Conservation (phyloP, 2,329 filamentous ascomycete genomes). For the Plectosphaerella cucumerina region DNA sequence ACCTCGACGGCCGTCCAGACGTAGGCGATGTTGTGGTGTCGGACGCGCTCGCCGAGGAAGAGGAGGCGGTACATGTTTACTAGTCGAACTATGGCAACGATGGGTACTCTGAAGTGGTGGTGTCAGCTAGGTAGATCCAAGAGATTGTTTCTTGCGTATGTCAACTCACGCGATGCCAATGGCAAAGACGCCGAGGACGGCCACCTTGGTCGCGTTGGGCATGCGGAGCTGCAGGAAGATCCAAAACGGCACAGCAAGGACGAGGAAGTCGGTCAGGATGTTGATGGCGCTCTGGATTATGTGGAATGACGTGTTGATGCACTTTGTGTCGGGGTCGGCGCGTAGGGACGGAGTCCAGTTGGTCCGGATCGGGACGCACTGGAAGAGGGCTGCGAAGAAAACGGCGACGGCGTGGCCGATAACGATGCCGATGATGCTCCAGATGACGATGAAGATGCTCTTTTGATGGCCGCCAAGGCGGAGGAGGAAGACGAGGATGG, state of each 20-base stretch:
- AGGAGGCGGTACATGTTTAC: constrained; percentile 21
- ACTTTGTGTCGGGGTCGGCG: not conserved
- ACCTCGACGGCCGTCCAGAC: constrained; percentile 20
- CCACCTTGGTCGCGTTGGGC: constrained; percentile 28
- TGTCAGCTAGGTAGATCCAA: too few relatives aligned
- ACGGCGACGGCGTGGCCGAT: constrained; percentile 25
- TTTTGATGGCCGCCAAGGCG: constrained; percentile 32
- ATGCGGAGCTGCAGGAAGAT: constrained; percentile 37
- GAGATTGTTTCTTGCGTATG: too few relatives aligned
- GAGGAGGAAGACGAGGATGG: constrained; percentile 37
- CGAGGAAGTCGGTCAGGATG: constrained; percentile 8
- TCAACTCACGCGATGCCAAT: constrained; percentile 32
- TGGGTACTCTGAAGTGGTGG: constrained; percentile 20
- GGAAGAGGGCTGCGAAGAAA: constrained; percentile 31
- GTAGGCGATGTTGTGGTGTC: constrained; percentile 3
- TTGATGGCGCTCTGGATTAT: constrained; percentile 3
- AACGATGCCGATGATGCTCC: constrained; percentile 26
- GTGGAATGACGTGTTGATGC: constrained; percentile 2
- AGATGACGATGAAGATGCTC: constrained; percentile 21
- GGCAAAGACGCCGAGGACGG: constrained; percentile 33
- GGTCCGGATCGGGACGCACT: constrained; percentile 31
- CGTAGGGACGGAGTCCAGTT: constrained; percentile 21
- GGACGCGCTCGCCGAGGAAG: constrained; percentile 6
- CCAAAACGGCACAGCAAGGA: constrained; percentile 28
- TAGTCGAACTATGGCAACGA: constrained; percentile 27